A percentile compares a stretch with the other conserved stretches of the same genome.
Evolutionary conservation across 305 asterid genomes (phyloP).

Genomic region (Solanum hybrid): DNA sequence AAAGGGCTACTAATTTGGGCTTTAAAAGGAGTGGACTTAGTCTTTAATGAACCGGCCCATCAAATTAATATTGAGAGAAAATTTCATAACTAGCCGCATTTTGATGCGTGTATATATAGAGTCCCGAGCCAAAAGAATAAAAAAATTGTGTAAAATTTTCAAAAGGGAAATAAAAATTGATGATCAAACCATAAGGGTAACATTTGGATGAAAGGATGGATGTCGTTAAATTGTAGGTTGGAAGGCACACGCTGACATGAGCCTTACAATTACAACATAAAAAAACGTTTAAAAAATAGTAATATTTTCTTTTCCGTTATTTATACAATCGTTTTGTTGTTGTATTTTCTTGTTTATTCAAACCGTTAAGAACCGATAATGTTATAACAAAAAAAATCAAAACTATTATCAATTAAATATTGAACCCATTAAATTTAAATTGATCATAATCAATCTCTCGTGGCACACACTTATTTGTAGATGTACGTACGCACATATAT

Average conservation of each 20-base stretch:
- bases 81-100: not conserved
- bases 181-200: not conserved
- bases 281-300: too few relatives aligned
- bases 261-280: not conserved
- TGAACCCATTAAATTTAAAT: too few relatives aligned
- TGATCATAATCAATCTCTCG: too few relatives aligned
- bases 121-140: not conserved
- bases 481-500: too few relatives aligned
- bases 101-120: not conserved
- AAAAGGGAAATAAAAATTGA: not conserved
- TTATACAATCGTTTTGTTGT: not conserved
- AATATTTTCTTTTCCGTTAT: not conserved
- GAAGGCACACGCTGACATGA: fast-evolving
- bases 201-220: not conserved
- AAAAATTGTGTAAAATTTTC: not conserved
- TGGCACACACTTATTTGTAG: too few relatives aligned
- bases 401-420: too few relatives aligned
- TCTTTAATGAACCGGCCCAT: not conserved
- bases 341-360: too few relatives aligned
- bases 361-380: too few relatives aligned
- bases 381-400: too few relatives aligned
- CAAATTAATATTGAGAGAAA: not conserved
- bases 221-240: not conserved
- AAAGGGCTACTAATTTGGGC: not conserved
- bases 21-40: not conserved